Evolutionary conservation across 23 red algal species (phyloP), one percentile per base, ranked within the genome.

Genomic region (Gracilaria domingensis): DNA sequence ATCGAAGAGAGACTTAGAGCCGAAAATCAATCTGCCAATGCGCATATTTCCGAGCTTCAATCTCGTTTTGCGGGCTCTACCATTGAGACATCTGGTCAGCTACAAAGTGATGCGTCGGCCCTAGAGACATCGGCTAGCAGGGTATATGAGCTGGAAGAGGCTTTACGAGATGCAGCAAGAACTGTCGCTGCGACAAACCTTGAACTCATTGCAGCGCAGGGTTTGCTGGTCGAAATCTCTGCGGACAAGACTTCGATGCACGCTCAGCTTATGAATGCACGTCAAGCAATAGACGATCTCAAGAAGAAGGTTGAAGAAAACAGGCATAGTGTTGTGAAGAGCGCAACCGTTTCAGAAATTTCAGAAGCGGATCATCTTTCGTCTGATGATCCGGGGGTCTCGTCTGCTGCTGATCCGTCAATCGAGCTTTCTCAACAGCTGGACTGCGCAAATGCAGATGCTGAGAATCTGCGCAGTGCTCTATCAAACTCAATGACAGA

Each of bases 111-210:
- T 30, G 72, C 45, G 1, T 51, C 72, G 12, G 34, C 12, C 1
- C 64, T 26, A 24, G 79, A 82, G 28, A 59, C 23, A n/a, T 47
- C 37, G 26, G 0, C 21, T 6, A 59, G 33, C 3, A 66, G 84
- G 18, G 37, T 88, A 40, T 75, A 34, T 38, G 84, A 88, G 33
- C 71, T 88, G 39, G 84, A 88, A 49, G 84, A 88, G 18, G 84
- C 84, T 20, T 37, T 88, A 36, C 66, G 84, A 53, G 84, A 88
- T 88, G 84, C 84, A 56, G 84, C 84, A 47, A 72, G 84, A 62
- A 88, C 84, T 2, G 84, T 88, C 8, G 59, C 84, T 32, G 84
- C 84, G 16, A 88, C 65, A 42, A 88, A 88, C 69, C 55, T 76
- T 37, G 84, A 88, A 42, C 66, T 88, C 20, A 88, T 76, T 37